phyloP scores from a whole-genome alignment of 441 rosid genomes.

The Adansonia grandidieri region DNA sequence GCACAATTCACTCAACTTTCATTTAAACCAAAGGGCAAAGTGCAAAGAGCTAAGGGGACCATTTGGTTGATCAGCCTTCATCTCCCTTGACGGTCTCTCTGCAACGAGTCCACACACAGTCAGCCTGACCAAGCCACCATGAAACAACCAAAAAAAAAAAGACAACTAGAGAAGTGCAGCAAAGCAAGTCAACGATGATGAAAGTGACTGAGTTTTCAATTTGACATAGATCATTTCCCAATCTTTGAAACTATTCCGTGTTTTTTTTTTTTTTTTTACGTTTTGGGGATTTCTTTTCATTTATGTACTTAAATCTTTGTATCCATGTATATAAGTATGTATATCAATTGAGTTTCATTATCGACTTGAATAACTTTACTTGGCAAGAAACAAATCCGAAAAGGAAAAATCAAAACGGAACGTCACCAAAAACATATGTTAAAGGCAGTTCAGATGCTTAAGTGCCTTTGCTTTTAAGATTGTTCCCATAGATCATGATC shows the following conservation, averaged over 20 bases:
- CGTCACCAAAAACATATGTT: background rate
- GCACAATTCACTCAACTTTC: constrained; percentile 17
- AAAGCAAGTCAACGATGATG: constrained; percentile 39
- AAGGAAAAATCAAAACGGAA: background rate
- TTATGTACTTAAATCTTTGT: background rate
- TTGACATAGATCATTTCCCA: background rate
- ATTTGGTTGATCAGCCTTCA: background rate
- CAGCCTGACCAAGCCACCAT: constrained; percentile 32
- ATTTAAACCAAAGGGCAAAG: constrained; percentile 24
- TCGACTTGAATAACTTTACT: background rate
- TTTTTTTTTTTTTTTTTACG: background rate
- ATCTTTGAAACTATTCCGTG: background rate
- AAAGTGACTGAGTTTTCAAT: constrained; percentile 16
- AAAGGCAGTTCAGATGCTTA: constrained; percentile 19
- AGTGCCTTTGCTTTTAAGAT: background rate
- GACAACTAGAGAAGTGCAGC: constrained; percentile 24
- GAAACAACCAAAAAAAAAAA: background rate
- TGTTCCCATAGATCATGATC: background rate
- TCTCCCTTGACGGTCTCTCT: background rate
- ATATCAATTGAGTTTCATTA: background rate
- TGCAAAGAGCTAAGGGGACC: constrained; percentile 25
- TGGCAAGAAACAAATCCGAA: background rate
- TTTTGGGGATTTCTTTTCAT: background rate
- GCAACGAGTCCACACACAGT: background rate
- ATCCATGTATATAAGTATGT: too few species aligned